Conservation (phyloP, 208 protist genomes). For the Acanthamoeba rhysodes region DNA sequence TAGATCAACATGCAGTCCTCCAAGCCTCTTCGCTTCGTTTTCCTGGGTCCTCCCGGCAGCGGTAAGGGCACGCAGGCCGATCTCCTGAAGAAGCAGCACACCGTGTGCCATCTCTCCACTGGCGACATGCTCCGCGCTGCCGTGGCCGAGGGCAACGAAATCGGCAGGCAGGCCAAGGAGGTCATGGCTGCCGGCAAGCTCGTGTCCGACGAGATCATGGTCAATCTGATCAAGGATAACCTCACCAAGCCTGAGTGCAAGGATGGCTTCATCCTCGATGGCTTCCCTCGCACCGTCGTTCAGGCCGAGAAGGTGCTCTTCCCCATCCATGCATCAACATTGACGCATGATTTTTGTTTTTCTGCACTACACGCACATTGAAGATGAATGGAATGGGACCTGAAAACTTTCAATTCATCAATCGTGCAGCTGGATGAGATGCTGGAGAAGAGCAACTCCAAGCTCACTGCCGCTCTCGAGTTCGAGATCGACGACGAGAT, state of each 20-base stretch:
- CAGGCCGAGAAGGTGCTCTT: conserved; percentile 89
- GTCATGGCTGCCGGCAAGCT: conserved; percentile 88
- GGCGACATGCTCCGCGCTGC: conserved; percentile 90
- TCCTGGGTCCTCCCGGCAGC: conserved; percentile 88
- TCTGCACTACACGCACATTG: too few relatives aligned
- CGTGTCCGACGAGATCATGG: conserved; percentile 88
- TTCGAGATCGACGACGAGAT: conserved; percentile 88
- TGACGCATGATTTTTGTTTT: neutral
- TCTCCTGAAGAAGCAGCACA: conserved; percentile 81
- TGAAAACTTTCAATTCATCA: too few relatives aligned
- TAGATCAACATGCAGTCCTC: neutral
- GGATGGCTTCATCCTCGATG: conserved; percentile 89
- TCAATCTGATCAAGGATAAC: conserved; percentile 88
- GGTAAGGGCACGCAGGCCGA: conserved; percentile 90
- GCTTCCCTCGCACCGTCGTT: conserved; percentile 89
- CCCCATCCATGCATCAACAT: neutral
- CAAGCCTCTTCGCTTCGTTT: conserved; percentile 76
- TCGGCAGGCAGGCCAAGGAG: conserved; percentile 86
- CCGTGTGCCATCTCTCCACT: conserved; percentile 88
- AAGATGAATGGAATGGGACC: too few relatives aligned
- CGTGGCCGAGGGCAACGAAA: conserved; percentile 77
- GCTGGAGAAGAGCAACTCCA: conserved; percentile 82
- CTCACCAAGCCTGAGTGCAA: conserved; percentile 69
- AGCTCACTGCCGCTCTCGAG: conserved; percentile 86
- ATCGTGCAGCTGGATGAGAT: conserved; percentile 85